A percentile compares a stretch with the other conserved stretches of the same genome.
Conservation (phyloP, 2,329 filamentous ascomycete genomes). For the Alternaria conjuncta region DNA sequence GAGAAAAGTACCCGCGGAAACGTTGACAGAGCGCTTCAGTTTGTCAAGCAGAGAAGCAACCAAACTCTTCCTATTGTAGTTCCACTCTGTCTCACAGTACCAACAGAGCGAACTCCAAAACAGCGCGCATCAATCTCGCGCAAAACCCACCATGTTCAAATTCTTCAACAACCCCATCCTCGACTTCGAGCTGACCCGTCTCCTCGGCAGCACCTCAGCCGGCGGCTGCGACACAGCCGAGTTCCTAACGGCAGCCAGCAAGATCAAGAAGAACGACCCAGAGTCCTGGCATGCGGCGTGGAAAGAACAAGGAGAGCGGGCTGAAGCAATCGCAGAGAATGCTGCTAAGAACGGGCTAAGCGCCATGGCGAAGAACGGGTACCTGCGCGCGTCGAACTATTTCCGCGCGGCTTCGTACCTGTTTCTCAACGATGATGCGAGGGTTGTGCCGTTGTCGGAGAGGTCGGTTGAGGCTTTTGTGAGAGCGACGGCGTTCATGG, state of each 20-base stretch:
- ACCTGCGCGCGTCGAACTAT: background rate
- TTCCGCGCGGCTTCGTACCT: background rate
- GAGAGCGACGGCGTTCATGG: background rate
- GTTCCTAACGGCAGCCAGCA: background rate
- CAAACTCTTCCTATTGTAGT: too few species aligned
- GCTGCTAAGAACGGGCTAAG: background rate
- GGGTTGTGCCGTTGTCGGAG: background rate
- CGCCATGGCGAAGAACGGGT: constrained; percentile 6
- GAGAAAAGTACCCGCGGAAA: background rate
- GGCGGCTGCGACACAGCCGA: constrained; percentile 12
- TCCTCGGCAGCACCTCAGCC: constrained; percentile 7
- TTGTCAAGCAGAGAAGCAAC: background rate
- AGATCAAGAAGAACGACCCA: constrained; percentile 18
- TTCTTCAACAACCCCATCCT: constrained; percentile 10
- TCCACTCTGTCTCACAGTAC: background rate
- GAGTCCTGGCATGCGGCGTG: background rate
- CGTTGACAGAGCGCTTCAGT: background rate
- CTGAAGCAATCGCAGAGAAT: background rate
- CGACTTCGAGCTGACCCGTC: constrained; percentile 16
- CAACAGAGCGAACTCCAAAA: background rate
- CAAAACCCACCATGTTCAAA: constrained; percentile 21
- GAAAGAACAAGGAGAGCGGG: background rate
- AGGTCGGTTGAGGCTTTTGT: background rate
- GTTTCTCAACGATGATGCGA: background rate
- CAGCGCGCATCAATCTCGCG: background rate